Conservation (phyloP, 805 yeast genomes). For the Ogataea corticis region DNA sequence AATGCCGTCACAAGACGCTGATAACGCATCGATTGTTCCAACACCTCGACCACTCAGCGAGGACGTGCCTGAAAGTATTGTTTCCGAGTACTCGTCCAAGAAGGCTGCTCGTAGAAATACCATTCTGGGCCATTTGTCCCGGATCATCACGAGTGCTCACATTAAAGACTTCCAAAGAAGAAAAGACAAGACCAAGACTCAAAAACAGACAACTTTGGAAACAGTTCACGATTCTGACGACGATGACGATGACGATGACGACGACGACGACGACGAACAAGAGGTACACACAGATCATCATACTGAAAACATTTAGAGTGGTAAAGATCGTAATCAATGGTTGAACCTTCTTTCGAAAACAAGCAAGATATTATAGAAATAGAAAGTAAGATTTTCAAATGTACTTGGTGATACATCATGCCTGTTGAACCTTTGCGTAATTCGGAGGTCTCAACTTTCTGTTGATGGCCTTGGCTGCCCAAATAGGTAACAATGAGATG, state of each 20-base stretch:
- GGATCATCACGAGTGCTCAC: constrained; percentile 71
- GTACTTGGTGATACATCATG: constrained; percentile 27
- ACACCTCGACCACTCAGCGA: not conserved
- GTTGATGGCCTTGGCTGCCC: constrained; percentile 77
- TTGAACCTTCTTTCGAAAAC: not conserved
- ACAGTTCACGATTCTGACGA: constrained; percentile 18
- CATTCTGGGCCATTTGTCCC: constrained; percentile 46
- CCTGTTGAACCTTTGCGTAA: constrained; percentile 94
- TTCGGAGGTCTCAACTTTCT: constrained; percentile 87
- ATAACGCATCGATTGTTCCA: not conserved
- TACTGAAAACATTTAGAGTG: too few species aligned
- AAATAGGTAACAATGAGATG: constrained; percentile 81
- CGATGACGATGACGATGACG: constrained; percentile 21
- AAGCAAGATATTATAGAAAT: constrained; percentile 2
- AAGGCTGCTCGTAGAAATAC: constrained; percentile 11
- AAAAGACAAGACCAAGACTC: constrained; percentile 32
- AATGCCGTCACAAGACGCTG: constrained; percentile 2
- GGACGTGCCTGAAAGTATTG: not conserved
- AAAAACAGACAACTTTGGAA: constrained; percentile 27
- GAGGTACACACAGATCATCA: constrained; percentile 18
- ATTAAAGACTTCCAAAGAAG: constrained; percentile 82
- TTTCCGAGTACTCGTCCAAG: not conserved
- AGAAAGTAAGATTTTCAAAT: not conserved
- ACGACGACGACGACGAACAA: constrained; percentile 31
- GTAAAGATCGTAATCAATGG: too few species aligned